Conservation (phyloP, 805 yeast genomes). For the Ogataea nitratoaversa region DNA sequence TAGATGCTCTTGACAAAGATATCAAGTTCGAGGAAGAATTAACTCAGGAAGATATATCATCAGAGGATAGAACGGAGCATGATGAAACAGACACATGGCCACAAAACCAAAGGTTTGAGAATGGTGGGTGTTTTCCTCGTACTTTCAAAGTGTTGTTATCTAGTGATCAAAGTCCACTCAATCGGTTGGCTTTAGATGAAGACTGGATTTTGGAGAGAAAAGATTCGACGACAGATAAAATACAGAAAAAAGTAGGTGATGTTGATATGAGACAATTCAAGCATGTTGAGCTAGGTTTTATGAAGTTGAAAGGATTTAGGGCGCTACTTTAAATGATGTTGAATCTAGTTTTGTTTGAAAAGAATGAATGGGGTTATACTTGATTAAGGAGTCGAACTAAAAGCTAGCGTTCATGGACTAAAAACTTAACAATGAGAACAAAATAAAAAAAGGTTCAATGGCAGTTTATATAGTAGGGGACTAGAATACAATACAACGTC, state of each 20-base stretch:
- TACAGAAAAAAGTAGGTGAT: conserved; percentile 7
- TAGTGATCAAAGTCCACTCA: conserved; percentile 14
- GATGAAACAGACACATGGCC: neutral
- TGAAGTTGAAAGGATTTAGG: conserved; percentile 24
- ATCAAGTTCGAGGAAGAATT: neutral
- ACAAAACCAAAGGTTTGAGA: neutral
- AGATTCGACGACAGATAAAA: neutral
- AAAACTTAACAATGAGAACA: no score
- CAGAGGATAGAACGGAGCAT: neutral
- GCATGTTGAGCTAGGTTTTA: conserved; percentile 24
- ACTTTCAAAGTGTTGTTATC: conserved; percentile 24
- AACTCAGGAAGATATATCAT: neutral
- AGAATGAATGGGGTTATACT: no score
- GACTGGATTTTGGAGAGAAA: conserved; percentile 25
- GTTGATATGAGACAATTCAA: conserved; percentile 17
- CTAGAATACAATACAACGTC: no score
- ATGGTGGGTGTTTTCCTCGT: conserved; percentile 1
- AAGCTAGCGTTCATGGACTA: no score
- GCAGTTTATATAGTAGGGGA: no score
- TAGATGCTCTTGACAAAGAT: neutral
- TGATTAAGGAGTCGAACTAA: no score
- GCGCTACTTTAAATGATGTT: conserved; percentile 7
- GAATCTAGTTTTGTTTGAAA: neutral
- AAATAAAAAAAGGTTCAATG: no score
- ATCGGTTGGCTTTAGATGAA: conserved; percentile 10